Evolutionary conservation across 75 land plant species (phyloP).

Genomic region (Selaginella moellendorffii): DNA sequence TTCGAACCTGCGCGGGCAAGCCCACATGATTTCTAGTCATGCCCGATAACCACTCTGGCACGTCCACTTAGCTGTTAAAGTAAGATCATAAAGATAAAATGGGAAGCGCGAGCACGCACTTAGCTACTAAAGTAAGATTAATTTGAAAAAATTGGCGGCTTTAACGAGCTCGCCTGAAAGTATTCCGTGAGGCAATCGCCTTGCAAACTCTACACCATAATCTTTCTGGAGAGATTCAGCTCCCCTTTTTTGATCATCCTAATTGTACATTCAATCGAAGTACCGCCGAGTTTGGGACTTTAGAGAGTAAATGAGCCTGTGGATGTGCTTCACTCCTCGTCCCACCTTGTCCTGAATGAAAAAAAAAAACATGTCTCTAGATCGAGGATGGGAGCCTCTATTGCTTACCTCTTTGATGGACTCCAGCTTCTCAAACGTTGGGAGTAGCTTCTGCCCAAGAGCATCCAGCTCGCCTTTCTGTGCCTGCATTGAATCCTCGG

Average conservation of each 20-base stretch:
- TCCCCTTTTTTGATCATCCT: too few relatives aligned
- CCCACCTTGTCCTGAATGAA: slow-evolving; percentile 64
- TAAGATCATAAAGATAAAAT: too few relatives aligned
- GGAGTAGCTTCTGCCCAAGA: slow-evolving; percentile 40
- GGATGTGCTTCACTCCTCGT: slow-evolving; percentile 51
- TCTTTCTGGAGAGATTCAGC: too few relatives aligned
- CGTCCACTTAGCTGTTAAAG: too few relatives aligned
- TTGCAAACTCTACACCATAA: too few relatives aligned
- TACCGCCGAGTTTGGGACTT: slow-evolving; percentile 40
- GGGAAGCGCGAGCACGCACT: too few relatives aligned
- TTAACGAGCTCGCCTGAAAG: too few relatives aligned
- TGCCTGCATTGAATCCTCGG: slow-evolving; percentile 10
- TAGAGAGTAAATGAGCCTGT: slow-evolving; percentile 40
- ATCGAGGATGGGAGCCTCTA: background rate
- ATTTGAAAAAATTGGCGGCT: too few relatives aligned
- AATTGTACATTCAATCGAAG: background rate
- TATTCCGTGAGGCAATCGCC: too few relatives aligned
- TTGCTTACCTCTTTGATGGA: slow-evolving; percentile 50
- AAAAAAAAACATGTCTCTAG: slow-evolving; percentile 3
- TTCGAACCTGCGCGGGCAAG: background rate
- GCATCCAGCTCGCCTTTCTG: slow-evolving; percentile 18
- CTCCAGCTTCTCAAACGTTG: slow-evolving; percentile 62
- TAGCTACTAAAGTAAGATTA: too few relatives aligned
- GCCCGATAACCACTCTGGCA: slow-evolving; percentile 10
- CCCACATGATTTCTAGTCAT: slow-evolving; percentile 11